Evolutionary conservation across 495 filamentous ascomycete genomes (phyloP), one percentile per base, ranked within the genome.

Genomic region (Clavariopsis aquatica): DNA sequence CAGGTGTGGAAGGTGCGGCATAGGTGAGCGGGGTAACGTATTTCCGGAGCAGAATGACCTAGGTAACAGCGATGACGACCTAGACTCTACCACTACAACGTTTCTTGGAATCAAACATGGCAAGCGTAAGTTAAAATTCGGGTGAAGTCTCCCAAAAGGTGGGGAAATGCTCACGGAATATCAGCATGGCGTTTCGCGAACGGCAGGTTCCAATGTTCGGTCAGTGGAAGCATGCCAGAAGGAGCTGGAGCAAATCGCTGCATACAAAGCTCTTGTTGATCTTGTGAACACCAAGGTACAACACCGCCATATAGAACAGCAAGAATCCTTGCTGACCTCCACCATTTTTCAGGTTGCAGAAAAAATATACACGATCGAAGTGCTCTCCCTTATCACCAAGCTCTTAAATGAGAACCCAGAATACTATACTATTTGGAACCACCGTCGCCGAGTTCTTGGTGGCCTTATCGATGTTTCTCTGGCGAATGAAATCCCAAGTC

Each of bases 371-470:
- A 84, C 84, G 38, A 65, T 78, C 45, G 82, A 88, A 52, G 84
- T 88, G 23, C 82, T 97, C 69, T 78, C 84, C 57, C 82, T 91
- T 63, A 95, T 91, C 29, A 87, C 91, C 19, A 85, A 87, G 57
- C 84, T 99, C 55, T 82, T 99, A 54, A 85, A 81, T 34, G 83
- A 84, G 69, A 99, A 99, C 78, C 95, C 94, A 12, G 94, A 99
- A 77, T 97, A 96, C 80, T 98, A 97, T 80, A 96, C 94, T 23
- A 85, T 93, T 79, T 99, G 94, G 94, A 99, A 99, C 80, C 85
- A 89, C 77, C 90, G 94, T 65, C 89, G 94, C 58, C 83, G 84
- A 62, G 78, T 85, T 3, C 71, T 88, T n/a, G 78, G 74, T 41
- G 70, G 80, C 54, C 76, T 80, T 23, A 79, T 86, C 31, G 17